A percentile compares a stretch with the other conserved stretches of the same genome.
phyloP scores from a whole-genome alignment of 805 yeast genomes.

The Yueomyces sinensis region DNA sequence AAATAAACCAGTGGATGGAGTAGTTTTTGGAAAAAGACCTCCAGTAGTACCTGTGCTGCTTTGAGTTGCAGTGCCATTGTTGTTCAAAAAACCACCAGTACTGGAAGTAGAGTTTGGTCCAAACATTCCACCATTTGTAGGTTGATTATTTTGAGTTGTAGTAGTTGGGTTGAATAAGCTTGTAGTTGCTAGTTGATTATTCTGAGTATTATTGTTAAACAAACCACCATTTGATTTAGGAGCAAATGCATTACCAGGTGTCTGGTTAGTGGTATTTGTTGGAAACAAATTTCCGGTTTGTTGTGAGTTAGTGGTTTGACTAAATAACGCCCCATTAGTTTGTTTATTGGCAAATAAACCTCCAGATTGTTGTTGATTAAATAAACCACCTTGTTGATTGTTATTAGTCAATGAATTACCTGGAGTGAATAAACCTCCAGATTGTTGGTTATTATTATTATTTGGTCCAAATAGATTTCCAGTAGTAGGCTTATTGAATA shows the following conservation, averaged over 20 bases:
- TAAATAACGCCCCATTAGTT: constrained; percentile 1
- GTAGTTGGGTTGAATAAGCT: constrained; percentile 9
- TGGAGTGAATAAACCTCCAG: constrained; percentile 14
- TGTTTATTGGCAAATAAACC: constrained; percentile 2
- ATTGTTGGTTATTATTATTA: constrained; percentile 13
- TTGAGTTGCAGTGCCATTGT: constrained; percentile 3
- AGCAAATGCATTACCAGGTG: too few relatives aligned
- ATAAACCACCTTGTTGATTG: constrained; percentile 18
- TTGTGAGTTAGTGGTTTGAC: constrained; percentile 13
- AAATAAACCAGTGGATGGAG: constrained; percentile 27
- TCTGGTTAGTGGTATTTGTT: constrained; percentile 12
- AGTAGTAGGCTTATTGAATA: constrained; percentile 26
- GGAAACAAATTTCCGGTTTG: constrained; percentile 17
- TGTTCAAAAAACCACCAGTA: constrained; percentile 1
- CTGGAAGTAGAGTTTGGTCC: constrained; percentile 17
- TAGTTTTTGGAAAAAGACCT: not conserved
- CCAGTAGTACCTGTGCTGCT: constrained; percentile 5
- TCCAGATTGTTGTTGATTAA: constrained; percentile 15
- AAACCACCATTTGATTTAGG: too few relatives aligned
- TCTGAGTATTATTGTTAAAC: too few relatives aligned
- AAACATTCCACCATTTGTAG: constrained; percentile 17
- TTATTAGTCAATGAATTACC: too few relatives aligned
- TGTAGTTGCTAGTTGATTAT: not conserved
- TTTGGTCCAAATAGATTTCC: constrained; percentile 26
- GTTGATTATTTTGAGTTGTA: constrained; percentile 1